Percentiles rank a stretch among this genome's conserved stretches.
Evolutionary conservation across 306 rosid genomes (phyloP).

Genomic region (Dalbergia cultrata): DNA sequence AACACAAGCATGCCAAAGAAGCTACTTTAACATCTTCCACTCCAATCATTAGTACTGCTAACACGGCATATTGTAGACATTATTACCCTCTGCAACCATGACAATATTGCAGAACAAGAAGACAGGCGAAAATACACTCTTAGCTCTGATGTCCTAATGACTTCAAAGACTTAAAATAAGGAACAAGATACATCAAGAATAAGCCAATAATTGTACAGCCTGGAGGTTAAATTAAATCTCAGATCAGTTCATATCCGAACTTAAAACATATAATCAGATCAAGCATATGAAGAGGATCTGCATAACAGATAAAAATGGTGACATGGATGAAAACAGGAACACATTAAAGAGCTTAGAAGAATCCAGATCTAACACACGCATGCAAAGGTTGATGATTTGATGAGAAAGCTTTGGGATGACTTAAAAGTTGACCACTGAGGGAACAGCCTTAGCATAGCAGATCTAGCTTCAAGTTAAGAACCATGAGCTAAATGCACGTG

Average conservation of each 20-base stretch:
- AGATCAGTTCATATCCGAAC: background rate
- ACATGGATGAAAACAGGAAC: background rate
- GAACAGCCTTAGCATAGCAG: conserved; percentile 32
- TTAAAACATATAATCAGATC: conserved; percentile 18
- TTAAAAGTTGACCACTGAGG: conserved; percentile 43
- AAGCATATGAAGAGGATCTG: background rate
- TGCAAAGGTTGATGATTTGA: conserved; percentile 31
- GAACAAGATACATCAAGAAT: conserved; percentile 4
- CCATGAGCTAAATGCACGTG: conserved; percentile 20
- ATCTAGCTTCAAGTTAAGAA: conserved; percentile 48
- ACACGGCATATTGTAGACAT: conserved; percentile 1
- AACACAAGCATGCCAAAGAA: conserved; percentile 19
- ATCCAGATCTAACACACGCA: conserved; percentile 56
- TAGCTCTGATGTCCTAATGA: background rate
- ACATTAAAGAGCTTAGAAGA: background rate
- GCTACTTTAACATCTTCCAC: background rate
- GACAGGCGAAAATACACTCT: background rate
- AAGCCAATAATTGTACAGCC: background rate
- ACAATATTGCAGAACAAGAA: conserved; percentile 12
- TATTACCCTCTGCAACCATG: background rate
- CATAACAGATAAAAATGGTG: conserved; percentile 20
- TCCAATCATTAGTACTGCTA: conserved; percentile 10
- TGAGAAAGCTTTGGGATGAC: conserved; percentile 9
- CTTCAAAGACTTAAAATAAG: background rate
- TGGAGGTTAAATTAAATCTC: too few species aligned